These are phyloP conservation scores for Keqinozyma sinolaborantium DNA, from an alignment of 1,139 yeast genomes.

Conservation along the genomic window DNA sequence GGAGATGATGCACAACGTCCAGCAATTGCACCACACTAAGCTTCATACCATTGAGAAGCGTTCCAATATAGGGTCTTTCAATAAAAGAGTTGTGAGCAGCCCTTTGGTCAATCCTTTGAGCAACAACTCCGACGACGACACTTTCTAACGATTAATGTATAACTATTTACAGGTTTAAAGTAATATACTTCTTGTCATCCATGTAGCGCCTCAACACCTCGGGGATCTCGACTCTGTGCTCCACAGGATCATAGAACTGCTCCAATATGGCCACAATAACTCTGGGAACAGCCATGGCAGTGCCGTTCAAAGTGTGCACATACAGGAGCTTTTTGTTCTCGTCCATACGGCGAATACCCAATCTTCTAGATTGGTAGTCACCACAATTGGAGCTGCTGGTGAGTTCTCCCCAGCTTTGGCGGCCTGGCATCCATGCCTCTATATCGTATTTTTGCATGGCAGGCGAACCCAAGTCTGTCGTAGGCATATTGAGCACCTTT, in stretches of 20 bases:
- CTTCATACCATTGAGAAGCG: slow-evolving; percentile 16
- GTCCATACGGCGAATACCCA: slow-evolving; percentile 57
- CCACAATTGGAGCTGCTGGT: slow-evolving; percentile 91
- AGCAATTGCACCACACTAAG: slow-evolving; percentile 26
- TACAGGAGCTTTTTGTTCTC: slow-evolving; percentile 39
- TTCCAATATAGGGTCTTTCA: slow-evolving; percentile 5
- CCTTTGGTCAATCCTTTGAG: slow-evolving; percentile 14
- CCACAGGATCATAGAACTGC: slow-evolving; percentile 65
- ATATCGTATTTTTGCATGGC: slow-evolving; percentile 90
- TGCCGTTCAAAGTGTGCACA: slow-evolving; percentile 88
- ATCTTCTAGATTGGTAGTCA: slow-evolving; percentile 84
- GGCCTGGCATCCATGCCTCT: slow-evolving; percentile 99
- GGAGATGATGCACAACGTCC: slow-evolving; percentile 20
- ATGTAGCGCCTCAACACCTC: slow-evolving; percentile 61
- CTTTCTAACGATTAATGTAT: slow-evolving; percentile 3
- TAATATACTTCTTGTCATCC: slow-evolving; percentile 52
- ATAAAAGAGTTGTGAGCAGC: slow-evolving; percentile 31
- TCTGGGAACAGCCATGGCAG: slow-evolving; percentile 94
- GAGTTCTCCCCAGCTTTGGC: slow-evolving; percentile 90
- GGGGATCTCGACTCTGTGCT: slow-evolving; percentile 62
- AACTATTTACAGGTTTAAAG: slow-evolving; percentile 5
- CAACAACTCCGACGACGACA: slow-evolving; percentile 24
- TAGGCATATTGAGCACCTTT: slow-evolving; percentile 83
- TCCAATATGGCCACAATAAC: slow-evolving; percentile 86
- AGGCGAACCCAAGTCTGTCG: slow-evolving; percentile 89